phyloP scores from a whole-genome alignment of 163 green algal species.

The Scenedesmus sp. region DNA sequence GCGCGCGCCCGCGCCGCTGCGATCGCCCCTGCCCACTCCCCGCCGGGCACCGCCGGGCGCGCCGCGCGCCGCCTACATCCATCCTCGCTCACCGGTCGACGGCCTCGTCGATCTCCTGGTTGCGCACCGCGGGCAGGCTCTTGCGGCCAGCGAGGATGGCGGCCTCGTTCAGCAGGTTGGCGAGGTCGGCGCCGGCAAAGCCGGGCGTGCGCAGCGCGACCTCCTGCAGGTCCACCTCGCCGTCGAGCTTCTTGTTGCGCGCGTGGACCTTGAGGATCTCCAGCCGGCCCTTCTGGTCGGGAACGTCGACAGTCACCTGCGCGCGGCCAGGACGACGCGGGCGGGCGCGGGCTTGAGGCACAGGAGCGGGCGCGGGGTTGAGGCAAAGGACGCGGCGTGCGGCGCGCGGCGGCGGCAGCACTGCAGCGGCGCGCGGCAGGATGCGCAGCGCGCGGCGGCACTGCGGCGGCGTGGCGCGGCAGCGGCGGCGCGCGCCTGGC shows the following conservation, averaged over 20 bases:
- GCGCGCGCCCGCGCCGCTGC: too few relatives aligned
- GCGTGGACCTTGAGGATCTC: slow-evolving; percentile 96
- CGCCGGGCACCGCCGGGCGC: too few relatives aligned
- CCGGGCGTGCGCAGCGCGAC: slow-evolving; percentile 59
- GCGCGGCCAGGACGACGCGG: too few relatives aligned
- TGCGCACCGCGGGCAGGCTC: slow-evolving; percentile 70
- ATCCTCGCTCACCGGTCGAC: slow-evolving; percentile 88
- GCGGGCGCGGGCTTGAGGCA: too few relatives aligned
- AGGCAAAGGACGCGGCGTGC: too few relatives aligned
- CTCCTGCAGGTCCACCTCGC: slow-evolving; percentile 85
- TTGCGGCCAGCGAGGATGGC: slow-evolving; percentile 95
- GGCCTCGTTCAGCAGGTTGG: slow-evolving; percentile 99
- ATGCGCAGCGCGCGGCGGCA: too few relatives aligned
- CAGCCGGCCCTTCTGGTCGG: slow-evolving; percentile 92
- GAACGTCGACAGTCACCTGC: slow-evolving; percentile 95
- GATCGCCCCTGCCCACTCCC: too few relatives aligned
- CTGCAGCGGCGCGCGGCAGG: too few relatives aligned
- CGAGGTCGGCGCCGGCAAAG: slow-evolving; percentile 95
- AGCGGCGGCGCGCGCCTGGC: slow-evolving; percentile 70
- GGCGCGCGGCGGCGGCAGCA: too few relatives aligned
- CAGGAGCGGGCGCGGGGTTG: too few relatives aligned
- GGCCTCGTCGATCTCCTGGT: slow-evolving; percentile 89
- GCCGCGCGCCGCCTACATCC: too few relatives aligned
- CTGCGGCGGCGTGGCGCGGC: too few relatives aligned
- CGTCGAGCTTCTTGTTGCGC: slow-evolving; percentile 95